Conservation (phyloP, 768 basidiomycete species). For the Termitomyces sp. region DNA sequence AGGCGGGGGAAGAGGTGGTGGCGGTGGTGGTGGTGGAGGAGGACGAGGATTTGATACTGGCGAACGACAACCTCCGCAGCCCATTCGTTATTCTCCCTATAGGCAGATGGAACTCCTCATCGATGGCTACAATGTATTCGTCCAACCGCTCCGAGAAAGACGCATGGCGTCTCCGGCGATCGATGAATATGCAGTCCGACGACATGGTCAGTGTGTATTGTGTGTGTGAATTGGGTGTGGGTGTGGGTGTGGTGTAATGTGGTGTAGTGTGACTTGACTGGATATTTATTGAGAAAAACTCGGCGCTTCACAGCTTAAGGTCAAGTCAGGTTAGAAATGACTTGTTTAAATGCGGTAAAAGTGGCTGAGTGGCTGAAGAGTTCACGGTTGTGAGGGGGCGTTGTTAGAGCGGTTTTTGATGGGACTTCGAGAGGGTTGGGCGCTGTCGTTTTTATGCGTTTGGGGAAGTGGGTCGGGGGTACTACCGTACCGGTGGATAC, state of each 20-base stretch:
- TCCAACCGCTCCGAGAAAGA: slow-evolving; percentile 6
- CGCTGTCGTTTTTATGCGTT: not conserved
- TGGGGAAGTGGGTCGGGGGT: not conserved
- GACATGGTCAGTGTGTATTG: not conserved
- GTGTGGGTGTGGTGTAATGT: too few species aligned
- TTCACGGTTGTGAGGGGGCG: too few species aligned
- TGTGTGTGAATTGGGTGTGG: too few species aligned
- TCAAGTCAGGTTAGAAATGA: too few species aligned
- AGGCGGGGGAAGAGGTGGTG: too few species aligned
- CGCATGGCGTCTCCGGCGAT: not conserved
- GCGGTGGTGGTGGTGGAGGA: not conserved
- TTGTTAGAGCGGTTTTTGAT: not conserved
- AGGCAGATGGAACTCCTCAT: slow-evolving; percentile 6
- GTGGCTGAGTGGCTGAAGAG: too few species aligned
- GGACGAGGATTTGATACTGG: not conserved
- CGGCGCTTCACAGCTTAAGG: too few species aligned
- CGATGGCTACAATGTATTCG: slow-evolving; percentile 6
- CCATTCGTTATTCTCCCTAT: slow-evolving; percentile 1
- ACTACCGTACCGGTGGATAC: not conserved
- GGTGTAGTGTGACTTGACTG: too few species aligned
- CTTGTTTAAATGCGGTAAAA: too few species aligned
- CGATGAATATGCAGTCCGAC: slow-evolving; percentile 1
- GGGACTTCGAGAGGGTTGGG: accelerated
- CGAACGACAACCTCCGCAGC: not conserved
- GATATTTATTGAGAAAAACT: too few species aligned